Conservation (phyloP, 1,284 basidiomycete species). For the Lentinula novae-zelandiae region DNA sequence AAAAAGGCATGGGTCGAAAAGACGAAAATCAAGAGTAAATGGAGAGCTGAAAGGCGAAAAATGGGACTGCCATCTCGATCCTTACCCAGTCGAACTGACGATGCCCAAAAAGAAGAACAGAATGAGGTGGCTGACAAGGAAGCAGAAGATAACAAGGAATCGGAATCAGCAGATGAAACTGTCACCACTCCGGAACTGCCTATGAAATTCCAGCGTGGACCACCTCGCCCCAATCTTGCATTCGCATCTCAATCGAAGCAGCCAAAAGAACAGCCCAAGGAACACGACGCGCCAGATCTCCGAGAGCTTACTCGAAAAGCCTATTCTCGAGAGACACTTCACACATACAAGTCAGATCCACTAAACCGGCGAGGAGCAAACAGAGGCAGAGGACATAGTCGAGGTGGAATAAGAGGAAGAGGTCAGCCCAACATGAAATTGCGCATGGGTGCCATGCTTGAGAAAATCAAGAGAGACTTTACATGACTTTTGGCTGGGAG, state of each 20-base stretch:
- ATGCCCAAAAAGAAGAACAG: slow-evolving; percentile 20
- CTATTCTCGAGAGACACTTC: slow-evolving; percentile 55
- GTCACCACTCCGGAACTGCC: background rate
- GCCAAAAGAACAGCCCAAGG: slow-evolving; percentile 7
- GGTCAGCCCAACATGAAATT: slow-evolving; percentile 77
- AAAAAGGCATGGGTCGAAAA: slow-evolving; percentile 73
- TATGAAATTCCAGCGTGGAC: background rate
- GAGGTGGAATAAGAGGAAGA: slow-evolving; percentile 26
- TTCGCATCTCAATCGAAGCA: slow-evolving; percentile 3
- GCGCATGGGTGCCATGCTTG: slow-evolving; percentile 75
- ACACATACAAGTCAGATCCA: slow-evolving; percentile 50
- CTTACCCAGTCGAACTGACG: slow-evolving; percentile 17
- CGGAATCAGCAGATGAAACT: background rate
- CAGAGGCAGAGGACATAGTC: slow-evolving; percentile 18
- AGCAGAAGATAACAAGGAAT: slow-evolving; percentile 7
- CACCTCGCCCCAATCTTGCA: background rate
- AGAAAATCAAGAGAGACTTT: slow-evolving; percentile 65
- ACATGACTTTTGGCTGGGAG: slow-evolving; percentile 23
- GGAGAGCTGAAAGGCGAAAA: slow-evolving; percentile 71
- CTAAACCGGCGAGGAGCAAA: slow-evolving; percentile 26
- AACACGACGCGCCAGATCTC: slow-evolving; percentile 27
- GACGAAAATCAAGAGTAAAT: slow-evolving; percentile 71
- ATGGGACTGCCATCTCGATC: slow-evolving; percentile 32
- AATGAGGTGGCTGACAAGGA: slow-evolving; percentile 20
- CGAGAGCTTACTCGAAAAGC: slow-evolving; percentile 60